phyloP scores from a whole-genome alignment of 108 stramenopile species.

The Nitzschia palea region DNA sequence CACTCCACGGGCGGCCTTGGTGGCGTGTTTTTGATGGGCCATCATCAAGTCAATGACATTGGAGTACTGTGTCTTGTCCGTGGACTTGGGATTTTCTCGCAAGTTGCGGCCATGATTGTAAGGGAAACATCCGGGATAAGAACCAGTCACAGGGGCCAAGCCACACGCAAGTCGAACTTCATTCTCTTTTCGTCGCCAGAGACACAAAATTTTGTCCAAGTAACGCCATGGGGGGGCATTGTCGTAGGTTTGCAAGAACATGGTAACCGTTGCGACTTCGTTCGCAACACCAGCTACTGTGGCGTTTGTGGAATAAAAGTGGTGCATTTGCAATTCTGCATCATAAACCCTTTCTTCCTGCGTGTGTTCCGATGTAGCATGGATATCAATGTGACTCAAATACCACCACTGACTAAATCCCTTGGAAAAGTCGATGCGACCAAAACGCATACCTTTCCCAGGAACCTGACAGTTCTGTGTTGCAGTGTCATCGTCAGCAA shows the following conservation, averaged over 20 bases:
- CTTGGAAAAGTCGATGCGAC: constrained; percentile 27
- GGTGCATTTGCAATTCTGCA: constrained; percentile 46
- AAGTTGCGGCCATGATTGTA: neutral
- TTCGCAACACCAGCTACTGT: constrained; percentile 35
- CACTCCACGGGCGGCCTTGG: neutral
- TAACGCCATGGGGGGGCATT: constrained; percentile 27
- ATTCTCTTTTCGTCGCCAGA: constrained; percentile 49
- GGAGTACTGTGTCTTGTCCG: neutral
- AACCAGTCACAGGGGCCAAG: constrained; percentile 14
- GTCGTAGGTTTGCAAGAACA: constrained; percentile 43
- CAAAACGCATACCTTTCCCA: constrained; percentile 22
- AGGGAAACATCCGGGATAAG: constrained; percentile 37
- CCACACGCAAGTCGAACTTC: constrained; percentile 39
- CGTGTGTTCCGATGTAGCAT: constrained; percentile 45
- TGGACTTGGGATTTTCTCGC: neutral
- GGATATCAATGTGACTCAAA: constrained; percentile 44
- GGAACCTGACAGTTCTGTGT: constrained; percentile 3
- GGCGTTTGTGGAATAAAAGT: constrained; percentile 34
- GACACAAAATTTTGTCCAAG: constrained; percentile 52
- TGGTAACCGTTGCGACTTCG: constrained; percentile 38
- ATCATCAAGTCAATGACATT: constrained; percentile 14
- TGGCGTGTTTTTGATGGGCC: neutral
- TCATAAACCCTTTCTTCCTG: constrained; percentile 51
- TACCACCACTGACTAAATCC: constrained; percentile 34
- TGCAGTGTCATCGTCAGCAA: constrained; percentile 3